Base-by-base conservation (phyloP, 139 green algal genomes). In the Astrephomene gubernaculifera region DNA sequence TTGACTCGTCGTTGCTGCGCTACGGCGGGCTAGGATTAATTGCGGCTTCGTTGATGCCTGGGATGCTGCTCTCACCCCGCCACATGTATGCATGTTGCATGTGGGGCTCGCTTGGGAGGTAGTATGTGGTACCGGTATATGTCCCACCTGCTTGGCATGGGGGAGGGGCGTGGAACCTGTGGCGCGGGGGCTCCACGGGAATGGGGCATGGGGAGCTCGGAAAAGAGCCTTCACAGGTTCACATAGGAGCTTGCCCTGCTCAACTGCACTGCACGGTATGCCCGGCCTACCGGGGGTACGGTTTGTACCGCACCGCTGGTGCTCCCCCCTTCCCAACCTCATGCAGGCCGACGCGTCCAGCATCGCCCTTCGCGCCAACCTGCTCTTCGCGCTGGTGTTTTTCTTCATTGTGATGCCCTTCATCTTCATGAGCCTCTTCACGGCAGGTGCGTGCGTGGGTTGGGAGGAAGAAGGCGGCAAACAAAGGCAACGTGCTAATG, bases 351-450 rank as follows among this genome's bases (percentile, higher is more conserved):
- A 71, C 45, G 64, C 74, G 21, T 49, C 38, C 24, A 63, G 33
- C 39, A 65, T 86, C 29, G 7, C 67, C 22, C 65, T 88, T 19
- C 84, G 88, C 22, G 39, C 91, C 52, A 90, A 86, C 57, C 71
- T 93, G 79, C 73, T 92, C 60, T 95, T 92, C 69, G 74, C 79
- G 17, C 65, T 81, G 57, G 57, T 92, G 44, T 90, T 90, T 71
- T 95, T 96, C 84, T 93, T 91, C 68, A 78, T 92, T 78, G 89
- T 96, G 49, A 90, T 94, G 68, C 93, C 93, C 33, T 94, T 93
- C 74, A 73, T 94, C 74, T 94, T 87, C 87, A 92, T 95, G 87
- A 91, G 82, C 70, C 82, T 96, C 44, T 94, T 93, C 79, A 91
- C 87, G 12, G 91, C 90, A 0, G 76, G 76, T 83, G 41, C 36